Evolutionary conservation across 2,329 filamentous ascomycete species (phyloP).

Genomic region (Cladosporium sp.): DNA sequence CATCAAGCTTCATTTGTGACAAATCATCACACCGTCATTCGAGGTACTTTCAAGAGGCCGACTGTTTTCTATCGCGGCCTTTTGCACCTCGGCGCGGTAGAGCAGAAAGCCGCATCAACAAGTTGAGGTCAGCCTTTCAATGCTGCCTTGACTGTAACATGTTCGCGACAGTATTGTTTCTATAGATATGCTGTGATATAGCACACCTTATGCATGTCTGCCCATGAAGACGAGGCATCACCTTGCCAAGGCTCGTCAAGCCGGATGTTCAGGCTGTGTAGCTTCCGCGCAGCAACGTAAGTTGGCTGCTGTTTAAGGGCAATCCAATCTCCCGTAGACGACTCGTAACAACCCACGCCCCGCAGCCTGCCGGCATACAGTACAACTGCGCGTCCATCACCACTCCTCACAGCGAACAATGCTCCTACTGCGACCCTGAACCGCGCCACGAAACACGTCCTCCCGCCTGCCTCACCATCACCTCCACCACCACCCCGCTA

Average conservation of each 20-base stretch:
- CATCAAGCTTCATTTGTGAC: neutral
- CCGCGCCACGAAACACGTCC: neutral
- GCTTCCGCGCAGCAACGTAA: constrained; percentile 11
- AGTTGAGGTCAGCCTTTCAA: constrained; percentile 31
- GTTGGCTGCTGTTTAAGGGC: neutral
- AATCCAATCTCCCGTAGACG: constrained; percentile 18
- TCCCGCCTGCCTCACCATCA: neutral
- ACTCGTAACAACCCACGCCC: constrained; percentile 12
- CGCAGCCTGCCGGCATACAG: constrained; percentile 13
- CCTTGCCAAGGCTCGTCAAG: constrained; percentile 1
- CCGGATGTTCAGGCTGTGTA: neutral
- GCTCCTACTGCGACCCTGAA: constrained; percentile 10
- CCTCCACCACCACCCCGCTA: constrained; percentile 4
- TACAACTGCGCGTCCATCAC: constrained; percentile 7
- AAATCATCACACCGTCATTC: constrained; percentile 10
- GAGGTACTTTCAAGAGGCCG: constrained; percentile 27
- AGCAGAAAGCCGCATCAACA: constrained; percentile 35
- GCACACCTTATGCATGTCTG: neutral
- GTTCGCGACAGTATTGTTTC: neutral
- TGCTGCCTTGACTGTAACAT: constrained; percentile 39
- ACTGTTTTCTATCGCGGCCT: constrained; percentile 26
- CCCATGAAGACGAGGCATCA: neutral
- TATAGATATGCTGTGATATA: neutral
- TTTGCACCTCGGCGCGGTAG: constrained; percentile 35
- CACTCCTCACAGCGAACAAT: constrained; percentile 12